Base-by-base conservation (phyloP, 805 yeast species). In the Tetrapisispora iriomotensis region DNA sequence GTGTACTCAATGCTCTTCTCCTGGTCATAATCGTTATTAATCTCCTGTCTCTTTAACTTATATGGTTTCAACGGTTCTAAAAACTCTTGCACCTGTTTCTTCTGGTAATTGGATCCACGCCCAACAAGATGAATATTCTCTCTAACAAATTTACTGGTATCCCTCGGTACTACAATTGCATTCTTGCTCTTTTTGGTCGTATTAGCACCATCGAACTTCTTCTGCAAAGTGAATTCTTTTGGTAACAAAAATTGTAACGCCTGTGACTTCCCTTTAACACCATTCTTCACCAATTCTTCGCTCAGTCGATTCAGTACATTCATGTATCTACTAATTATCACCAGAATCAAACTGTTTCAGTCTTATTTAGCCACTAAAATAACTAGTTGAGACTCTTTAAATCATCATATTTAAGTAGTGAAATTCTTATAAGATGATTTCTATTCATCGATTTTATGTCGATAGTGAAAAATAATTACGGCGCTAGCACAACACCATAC, bases 91-190 rank as follows among this genome's bases (percentile, higher is more conserved):
- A 56, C 56, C 1, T 36, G 38, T 17, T 46, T 51, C 29, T 54
- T 49, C 26, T 61, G 58, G 36, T 49, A 57, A 13, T 41, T 38
- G 2, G 66, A 62, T 4, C 58, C 62, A 20, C 44, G 50, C 3
- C 65, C 65, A 2, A 61, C 53, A 8, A 45, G 32, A 13, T 36
- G 7, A 4, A 27, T 17, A 32, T 38, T 21, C 8, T 32, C 8
- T 29, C 24, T 13, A 10, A 38, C 37, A 38, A 27, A 38, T 15
- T 13, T 28, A 19, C 22, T 13, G 9, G 26, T 27, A 17, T 35
- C 20, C 15, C 22, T 35, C 15, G 38, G 27, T 8, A 21, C 18
- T 8, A 6, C 9, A 5, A 15, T 10, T 2, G 15, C 19, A 14
- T 17, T 22, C 17, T 10, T 24, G 9, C 4, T 15, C 14, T 5